Percentiles rank a stretch among this genome's conserved stretches.
These are phyloP conservation scores for Botrytis pseudocinerea DNA, from an alignment of 2,329 filamentous ascomycete species.

Conservation along the genomic window DNA sequence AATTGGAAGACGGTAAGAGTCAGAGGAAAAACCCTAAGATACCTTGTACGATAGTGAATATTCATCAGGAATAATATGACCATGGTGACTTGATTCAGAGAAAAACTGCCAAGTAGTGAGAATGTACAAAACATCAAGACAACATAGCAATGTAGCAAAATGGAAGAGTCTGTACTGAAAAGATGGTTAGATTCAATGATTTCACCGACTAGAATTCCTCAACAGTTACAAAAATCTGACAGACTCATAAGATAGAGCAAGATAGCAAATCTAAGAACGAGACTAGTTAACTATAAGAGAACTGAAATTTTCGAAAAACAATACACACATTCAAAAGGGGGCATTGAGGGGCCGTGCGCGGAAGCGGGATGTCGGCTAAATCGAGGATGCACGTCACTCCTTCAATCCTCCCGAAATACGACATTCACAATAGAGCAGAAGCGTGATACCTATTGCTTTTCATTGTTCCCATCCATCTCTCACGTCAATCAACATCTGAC, in stretches of 20 bases:
- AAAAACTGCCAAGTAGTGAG: not conserved
- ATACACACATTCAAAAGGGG: not conserved
- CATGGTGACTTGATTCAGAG: not conserved
- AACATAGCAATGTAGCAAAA: not conserved
- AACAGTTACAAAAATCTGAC: not conserved
- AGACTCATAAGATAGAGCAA: not conserved
- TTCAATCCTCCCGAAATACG: not conserved
- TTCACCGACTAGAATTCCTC: not conserved
- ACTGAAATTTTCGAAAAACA: not conserved
- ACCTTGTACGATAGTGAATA: not conserved
- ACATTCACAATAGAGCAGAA: not conserved
- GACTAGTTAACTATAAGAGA: not conserved
- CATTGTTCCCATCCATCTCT: not conserved
- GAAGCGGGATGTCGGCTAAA: conserved; percentile 9
- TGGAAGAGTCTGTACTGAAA: not conserved
- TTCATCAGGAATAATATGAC: accelerated
- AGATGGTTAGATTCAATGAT: not conserved
- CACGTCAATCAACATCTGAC: not conserved
- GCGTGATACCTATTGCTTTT: not conserved
- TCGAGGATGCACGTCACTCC: not conserved
- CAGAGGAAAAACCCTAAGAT: not conserved
- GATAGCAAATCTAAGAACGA: not conserved
- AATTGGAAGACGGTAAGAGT: not conserved
- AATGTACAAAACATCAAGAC: not conserved
- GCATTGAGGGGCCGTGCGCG: not conserved